phyloP scores from a whole-genome alignment of 2,329 filamentous ascomycete species.

The Fusarium caatingaense region DNA sequence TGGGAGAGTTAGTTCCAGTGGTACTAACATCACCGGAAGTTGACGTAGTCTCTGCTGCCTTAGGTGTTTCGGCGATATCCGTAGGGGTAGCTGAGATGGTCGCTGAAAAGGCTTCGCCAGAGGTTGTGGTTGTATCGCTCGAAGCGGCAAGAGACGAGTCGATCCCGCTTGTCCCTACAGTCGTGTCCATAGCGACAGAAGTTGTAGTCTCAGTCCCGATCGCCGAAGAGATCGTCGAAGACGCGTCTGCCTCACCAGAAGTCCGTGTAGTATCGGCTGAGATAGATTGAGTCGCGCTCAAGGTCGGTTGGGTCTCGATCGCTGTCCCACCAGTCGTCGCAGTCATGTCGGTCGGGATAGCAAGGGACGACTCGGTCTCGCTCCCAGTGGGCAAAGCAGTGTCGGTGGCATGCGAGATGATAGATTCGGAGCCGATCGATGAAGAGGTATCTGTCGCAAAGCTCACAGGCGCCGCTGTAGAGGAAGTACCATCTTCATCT shows the following conservation, averaged over 20 bases:
- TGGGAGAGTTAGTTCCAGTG: not conserved
- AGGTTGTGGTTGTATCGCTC: not conserved
- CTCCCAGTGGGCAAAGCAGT: not conserved
- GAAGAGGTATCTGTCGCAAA: not conserved
- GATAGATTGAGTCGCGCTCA: not conserved
- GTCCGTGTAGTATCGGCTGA: not conserved
- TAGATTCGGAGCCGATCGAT: no score
- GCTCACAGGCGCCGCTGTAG: not conserved
- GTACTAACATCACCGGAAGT: not conserved
- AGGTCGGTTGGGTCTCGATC: not conserved
- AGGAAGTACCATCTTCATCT: not conserved
- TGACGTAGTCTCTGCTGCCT: not conserved
- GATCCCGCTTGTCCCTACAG: no score
- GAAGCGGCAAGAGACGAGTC: not conserved
- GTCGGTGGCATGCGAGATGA: not conserved
- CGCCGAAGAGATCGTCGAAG: not conserved
- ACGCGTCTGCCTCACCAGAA: not conserved
- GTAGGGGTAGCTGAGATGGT: not conserved
- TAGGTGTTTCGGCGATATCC: not conserved
- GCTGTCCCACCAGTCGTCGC: no score
- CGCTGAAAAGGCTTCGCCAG: not conserved
- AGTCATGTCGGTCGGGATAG: not conserved
- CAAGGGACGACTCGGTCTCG: not conserved
- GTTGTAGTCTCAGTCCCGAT: not conserved
- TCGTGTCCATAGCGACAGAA: not conserved